phyloP scores from a whole-genome alignment of 371 early-diverging fungal species.

The Quaeritorhiza haematococci region DNA sequence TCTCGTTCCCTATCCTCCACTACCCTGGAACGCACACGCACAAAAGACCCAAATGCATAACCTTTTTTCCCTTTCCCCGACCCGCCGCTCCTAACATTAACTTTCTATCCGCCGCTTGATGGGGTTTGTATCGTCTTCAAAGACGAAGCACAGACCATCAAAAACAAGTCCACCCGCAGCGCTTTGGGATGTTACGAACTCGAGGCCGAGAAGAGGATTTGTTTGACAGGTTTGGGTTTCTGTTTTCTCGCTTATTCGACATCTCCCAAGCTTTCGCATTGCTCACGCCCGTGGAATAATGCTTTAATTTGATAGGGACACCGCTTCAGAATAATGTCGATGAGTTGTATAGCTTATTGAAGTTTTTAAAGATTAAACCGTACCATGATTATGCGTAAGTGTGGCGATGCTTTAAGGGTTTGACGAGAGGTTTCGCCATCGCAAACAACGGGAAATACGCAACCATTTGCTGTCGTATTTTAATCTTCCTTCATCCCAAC shows the following conservation, averaged over 20 bases:
- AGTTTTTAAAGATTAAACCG: slow-evolving; percentile 71
- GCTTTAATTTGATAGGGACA: slow-evolving; percentile 36
- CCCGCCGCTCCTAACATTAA: no score
- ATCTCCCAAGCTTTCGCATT: no score
- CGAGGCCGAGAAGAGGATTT: not conserved
- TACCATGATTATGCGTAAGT: slow-evolving; percentile 20
- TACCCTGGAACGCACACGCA: no score
- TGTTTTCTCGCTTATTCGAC: not conserved
- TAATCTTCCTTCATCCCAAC: slow-evolving; percentile 4
- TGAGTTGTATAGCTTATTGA: slow-evolving; percentile 77
- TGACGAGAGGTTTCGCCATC: not conserved
- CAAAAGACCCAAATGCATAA: no score
- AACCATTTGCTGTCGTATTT: slow-evolving; percentile 3
- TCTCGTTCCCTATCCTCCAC: no score
- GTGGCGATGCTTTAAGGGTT: not conserved
- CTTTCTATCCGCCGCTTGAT: no score
- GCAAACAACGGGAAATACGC: not conserved
- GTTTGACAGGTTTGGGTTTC: not conserved
- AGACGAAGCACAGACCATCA: slow-evolving; percentile 41
- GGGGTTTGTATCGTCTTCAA: no score
- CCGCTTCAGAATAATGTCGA: slow-evolving; percentile 68
- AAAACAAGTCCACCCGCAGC: slow-evolving; percentile 30
- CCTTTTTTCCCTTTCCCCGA: no score
- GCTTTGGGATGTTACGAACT: slow-evolving; percentile 1
- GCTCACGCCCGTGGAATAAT: no score